A percentile compares a stretch with the other conserved stretches of the same genome.
These are phyloP conservation scores for Boletus rufocinnamomeus DNA, from an alignment of 768 basidiomycete species.

Conservation along the genomic window DNA sequence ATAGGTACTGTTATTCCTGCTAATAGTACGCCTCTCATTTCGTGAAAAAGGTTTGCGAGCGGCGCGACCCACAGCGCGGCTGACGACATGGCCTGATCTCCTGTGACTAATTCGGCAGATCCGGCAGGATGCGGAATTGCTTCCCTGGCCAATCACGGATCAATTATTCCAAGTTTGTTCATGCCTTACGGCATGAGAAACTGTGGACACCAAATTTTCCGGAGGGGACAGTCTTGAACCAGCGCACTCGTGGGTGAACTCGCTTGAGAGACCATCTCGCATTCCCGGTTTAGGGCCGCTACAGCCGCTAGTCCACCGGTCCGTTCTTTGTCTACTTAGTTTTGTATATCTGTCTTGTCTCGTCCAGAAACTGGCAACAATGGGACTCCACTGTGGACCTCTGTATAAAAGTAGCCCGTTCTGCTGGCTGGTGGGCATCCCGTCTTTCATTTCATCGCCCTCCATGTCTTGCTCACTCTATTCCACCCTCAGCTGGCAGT, in stretches of 20 bases:
- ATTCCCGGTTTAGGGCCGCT: slow-evolving; percentile 81
- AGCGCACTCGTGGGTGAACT: slow-evolving; percentile 69
- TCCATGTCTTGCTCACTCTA: not conserved
- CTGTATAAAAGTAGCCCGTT: slow-evolving; percentile 15
- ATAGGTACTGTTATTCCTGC: slow-evolving; percentile 29
- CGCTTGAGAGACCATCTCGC: slow-evolving; percentile 65
- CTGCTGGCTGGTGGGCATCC: not conserved
- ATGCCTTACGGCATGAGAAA: slow-evolving; percentile 62
- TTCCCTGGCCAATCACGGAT: slow-evolving; percentile 87
- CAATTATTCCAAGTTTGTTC: slow-evolving; percentile 79
- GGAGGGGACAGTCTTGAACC: slow-evolving; percentile 93
- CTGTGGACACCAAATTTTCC: slow-evolving; percentile 89
- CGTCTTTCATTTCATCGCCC: not conserved
- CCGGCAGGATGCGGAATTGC: slow-evolving; percentile 90
- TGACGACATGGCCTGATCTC: slow-evolving; percentile 86
- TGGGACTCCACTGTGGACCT: not conserved
- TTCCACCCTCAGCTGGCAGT: not conserved
- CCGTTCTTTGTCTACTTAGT: not conserved
- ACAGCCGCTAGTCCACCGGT: slow-evolving; percentile 72
- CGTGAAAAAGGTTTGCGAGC: slow-evolving; percentile 66
- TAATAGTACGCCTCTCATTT: slow-evolving; percentile 19
- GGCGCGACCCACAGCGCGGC: slow-evolving; percentile 80
- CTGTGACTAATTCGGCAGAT: slow-evolving; percentile 90
- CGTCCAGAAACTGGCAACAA: not conserved
- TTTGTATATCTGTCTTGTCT: not conserved